Base-by-base conservation (phyloP, 192 early-diverging fungal genomes). In the Gaertneriomyces sp. region DNA sequence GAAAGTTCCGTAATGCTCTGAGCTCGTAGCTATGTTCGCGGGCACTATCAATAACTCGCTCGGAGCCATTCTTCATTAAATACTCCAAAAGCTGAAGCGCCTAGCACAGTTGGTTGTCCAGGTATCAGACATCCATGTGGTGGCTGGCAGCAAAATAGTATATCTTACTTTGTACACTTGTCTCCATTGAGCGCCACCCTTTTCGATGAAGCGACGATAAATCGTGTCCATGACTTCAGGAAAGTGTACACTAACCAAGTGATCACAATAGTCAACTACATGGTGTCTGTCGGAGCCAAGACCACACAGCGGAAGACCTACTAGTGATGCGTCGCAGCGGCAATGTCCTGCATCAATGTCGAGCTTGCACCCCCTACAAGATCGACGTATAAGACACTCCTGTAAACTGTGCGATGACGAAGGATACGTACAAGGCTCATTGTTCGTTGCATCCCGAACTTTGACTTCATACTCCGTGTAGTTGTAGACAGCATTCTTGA, bases 161-260 rank as follows among this genome's bases (percentile, higher is more conserved):
- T 44, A 44, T 11, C 17, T 12, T 54, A 89, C 89, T 82, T 98
- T 98, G 82, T 98, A 98, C n/a, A 90, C 89, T 68, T 93, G 90
- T 61, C 94, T 78, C 96, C 96, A 98, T 68, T 90, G 88, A 16
- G 82, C 72, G 0, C 89, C 84, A 58, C 89, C 84, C 47, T 88
- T 89, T 66, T 98, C 94, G 51, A 89, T 84, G 67, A 96, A 86
- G 17, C 88, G 85, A 61, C 89, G 82, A 73, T 93, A 97, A 52
- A 97, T 88, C 39, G 89, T 90, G 1, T 93, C 83, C 93, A 98
- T 95, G 63, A 97, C 93, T 70, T 98, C 96, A 63, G 91, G 90
- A 70, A 96, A 95, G 66, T 90, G 79, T 81, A 90, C 87, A 62
- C 92, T 94, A 55, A 72, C 25, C 25, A 33, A 12, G 14, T 44